Base-by-base conservation (phyloP, 2,329 filamentous ascomycete genomes). In the Stagonosporopsis cucurbitacearum region DNA sequence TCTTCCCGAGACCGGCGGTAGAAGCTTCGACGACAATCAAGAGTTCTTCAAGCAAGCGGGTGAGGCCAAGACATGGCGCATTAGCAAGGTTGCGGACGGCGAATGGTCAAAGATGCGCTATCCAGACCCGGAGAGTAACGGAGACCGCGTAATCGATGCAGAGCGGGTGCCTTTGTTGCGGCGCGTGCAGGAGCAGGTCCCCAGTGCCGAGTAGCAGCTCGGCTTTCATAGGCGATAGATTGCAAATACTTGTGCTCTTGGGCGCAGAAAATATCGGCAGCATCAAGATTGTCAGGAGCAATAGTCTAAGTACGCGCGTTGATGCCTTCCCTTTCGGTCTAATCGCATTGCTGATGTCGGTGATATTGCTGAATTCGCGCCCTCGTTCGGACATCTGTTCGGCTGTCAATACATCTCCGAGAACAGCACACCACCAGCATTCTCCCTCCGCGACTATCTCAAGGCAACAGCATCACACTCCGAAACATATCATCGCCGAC, bases 21-120 rank as follows among this genome's bases (percentile, higher is more conserved):
- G 85, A 23, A 82, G 79, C 44, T 87, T 86, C 58, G 84, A 86
- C 58, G 84, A 86, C 62, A 87, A 86, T 58, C 82, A 84, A 66
- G 74, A 80, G 49, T 86, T 86, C 71, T 87, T 86, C 63, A 75
- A 78, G 47, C 78, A 80, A 54, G 84, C 84, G 2, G 75, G 72
- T 40, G 76, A 84, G 41, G 77, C 78, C 2, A 77, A 78, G 4
- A 81, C 74, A 3, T 88, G 85, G 84, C 71, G 76, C 25, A 84
- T 87, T 1, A 67, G 64, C 22, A 82, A 79, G 57, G 81, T 87
- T 6, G 74, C 78, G 33, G 78, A 78, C 0, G 85, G 85, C 3
- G 81, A 80, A 59, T 87, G 72, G 61, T 73, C 67, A 46, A 76
- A 72, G 50, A 71, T 82, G 75, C 75, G 75, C 25, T 81, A 80